Base-by-base conservation (phyloP, 2,329 filamentous ascomycete species). In the Podosphaera xanthii region DNA sequence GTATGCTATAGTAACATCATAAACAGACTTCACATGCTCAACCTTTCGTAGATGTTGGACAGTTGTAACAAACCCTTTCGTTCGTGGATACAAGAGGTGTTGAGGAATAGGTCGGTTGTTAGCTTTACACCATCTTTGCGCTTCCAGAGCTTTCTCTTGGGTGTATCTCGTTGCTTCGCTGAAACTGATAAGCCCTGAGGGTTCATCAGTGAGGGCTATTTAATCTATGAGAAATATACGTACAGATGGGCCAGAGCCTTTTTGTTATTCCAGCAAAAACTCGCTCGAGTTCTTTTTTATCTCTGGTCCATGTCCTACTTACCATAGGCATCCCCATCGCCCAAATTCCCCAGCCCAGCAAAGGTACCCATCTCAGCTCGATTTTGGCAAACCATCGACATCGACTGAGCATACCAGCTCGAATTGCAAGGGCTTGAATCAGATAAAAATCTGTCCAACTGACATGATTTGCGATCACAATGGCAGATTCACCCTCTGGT, bases 291-390 rank as follows among this genome's bases (percentile, higher is more conserved):
- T 82, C 79, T 14, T 67, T 68, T 65, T 74, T 72, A 67, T 83
- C 79, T 60, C 71, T 72, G 64, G 75, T 73, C 79, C 80, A 83
- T 59, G 77, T 76, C 58, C 80, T 71, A 64, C 74, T 80, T 31
- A 82, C 78, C 69, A 83, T 72, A 5, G 79, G 80, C 77, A 83
- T 81, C 2, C 79, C 78, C 73, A 82, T 80, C 2, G 76, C 79
- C 79, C 78, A 81, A 40, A 83, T 71, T 1, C 78, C 80, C 80
- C 79, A 82, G 22, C 80, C 79, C 6, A 82, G 71, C 61, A 83
- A 77, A 3, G 79, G 80, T 10, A 83, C 76, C 69, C 74, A 73
- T 61, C 74, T 74, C 60, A 83, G 71, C 67, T 81, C 74, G 60
- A 75, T 73, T 69, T 82, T 83, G 59, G 79, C 76, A 66, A 83